Percentiles rank a stretch among this genome's conserved stretches.
These are phyloP conservation scores for Heliamphora exappendiculata DNA, from an alignment of 148 eudicot genomes.

Conservation along the genomic window DNA sequence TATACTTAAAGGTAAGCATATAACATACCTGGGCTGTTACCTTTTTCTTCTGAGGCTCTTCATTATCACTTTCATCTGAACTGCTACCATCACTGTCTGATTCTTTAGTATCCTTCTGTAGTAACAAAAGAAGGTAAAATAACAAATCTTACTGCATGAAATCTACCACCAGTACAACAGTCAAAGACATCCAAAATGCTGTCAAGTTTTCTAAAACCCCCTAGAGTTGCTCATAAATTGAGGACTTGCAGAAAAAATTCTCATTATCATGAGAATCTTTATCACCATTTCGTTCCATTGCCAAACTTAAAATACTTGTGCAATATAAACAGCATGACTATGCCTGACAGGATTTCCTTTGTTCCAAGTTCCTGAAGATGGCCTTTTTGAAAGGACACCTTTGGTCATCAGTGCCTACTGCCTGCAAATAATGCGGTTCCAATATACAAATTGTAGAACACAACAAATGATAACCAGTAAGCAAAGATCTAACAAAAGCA, in stretches of 20 bases:
- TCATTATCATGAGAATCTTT: background rate
- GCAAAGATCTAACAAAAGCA: background rate
- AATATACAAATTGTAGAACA: background rate
- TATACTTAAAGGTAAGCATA: background rate
- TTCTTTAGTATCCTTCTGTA: conserved; percentile 13
- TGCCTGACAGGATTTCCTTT: background rate
- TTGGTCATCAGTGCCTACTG: background rate
- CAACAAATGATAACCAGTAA: background rate
- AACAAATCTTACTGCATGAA: background rate
- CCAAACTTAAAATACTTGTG: too few relatives aligned
- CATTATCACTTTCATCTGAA: conserved; percentile 27
- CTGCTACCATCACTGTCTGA: conserved; percentile 20
- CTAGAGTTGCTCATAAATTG: background rate
- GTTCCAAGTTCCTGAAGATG: background rate
- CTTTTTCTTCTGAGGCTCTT: conserved; percentile 28
- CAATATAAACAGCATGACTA: background rate
- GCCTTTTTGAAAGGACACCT: conserved; percentile 4
- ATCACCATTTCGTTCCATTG: too few relatives aligned
- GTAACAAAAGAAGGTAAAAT: background rate
- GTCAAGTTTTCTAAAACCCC: background rate
- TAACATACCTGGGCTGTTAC: conserved; percentile 12
- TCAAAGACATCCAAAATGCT: too few relatives aligned
- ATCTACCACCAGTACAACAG: background rate
- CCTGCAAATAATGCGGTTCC: background rate
- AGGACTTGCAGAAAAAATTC: background rate